Conservation (phyloP, 106 monocot species). For the Phalaenopsis equestris region DNA sequence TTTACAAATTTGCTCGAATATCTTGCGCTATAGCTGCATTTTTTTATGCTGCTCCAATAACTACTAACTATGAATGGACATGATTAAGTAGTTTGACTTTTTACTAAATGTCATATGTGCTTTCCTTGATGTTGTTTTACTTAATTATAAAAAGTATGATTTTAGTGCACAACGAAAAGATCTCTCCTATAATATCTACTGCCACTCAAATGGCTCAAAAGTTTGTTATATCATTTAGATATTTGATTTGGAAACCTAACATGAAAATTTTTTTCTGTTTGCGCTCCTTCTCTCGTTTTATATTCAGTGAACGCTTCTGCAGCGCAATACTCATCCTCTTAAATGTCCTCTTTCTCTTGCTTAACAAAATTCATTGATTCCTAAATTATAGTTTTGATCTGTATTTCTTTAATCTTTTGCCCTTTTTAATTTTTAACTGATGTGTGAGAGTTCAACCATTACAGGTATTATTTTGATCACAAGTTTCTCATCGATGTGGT, state of each 20-base stretch:
- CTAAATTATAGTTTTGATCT: neutral
- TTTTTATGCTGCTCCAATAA: neutral
- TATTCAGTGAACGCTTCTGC: neutral
- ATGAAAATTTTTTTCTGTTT: neutral
- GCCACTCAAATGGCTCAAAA: neutral
- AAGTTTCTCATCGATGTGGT: constrained; percentile 75
- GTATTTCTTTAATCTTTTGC: neutral
- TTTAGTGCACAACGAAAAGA: neutral
- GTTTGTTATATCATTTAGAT: neutral
- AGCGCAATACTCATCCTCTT: neutral
- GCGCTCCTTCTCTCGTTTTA: neutral
- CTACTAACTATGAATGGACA: neutral
- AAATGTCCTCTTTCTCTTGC: neutral
- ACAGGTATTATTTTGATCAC: constrained; percentile 90
- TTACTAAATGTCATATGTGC: neutral
- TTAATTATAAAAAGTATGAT: neutral
- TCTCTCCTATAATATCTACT: neutral
- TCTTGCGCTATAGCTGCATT: no score
- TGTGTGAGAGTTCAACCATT: neutral
- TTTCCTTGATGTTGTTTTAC: neutral
- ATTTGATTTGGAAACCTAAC: neutral
- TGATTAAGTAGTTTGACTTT: neutral
- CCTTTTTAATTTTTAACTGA: neutral
- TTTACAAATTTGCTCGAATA: neutral
- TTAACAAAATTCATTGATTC: neutral